Evolutionary conservation across 495 filamentous ascomycete genomes (phyloP), one percentile per base, ranked within the genome.

Genomic region (Lindgomyces ingoldianus): DNA sequence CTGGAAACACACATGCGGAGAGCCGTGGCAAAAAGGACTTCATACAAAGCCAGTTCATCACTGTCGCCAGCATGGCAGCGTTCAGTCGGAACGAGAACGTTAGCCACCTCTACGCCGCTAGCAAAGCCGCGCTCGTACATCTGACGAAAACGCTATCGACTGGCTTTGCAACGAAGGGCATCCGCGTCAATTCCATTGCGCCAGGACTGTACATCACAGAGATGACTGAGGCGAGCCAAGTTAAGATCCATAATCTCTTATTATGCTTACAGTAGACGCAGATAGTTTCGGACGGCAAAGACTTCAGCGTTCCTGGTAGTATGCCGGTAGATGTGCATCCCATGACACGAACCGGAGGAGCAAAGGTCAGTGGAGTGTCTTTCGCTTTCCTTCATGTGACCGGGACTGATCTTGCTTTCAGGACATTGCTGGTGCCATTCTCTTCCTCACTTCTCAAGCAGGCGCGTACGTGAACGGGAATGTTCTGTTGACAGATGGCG

Each of bases 41-140:
- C 30, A 55, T 55, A 24, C 51, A 55, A 27, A 55, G 51, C 29
- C 51, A 55, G 51, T 55, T 55, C 29, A 33, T 55, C 29, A 36
- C 51, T 3, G 11, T 33, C 30, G 14, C 4, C 4, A 55, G 51
- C 19, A 55, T 55, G 19, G 51, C 26, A 10, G 51, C 6, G 19
- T 21, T 36, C 18, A 21, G 4, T 3, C 4, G 51, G 11, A 19
- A 26, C 18, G 51, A 18, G 21, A n/a, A 36, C 11, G 26, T 39
- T 12, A 39, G 51, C 26, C 51, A 55, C 19, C 4, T 55, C 26
- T 91, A 91, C 80, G 89, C 89, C 70, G 85, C 87, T 39, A 89
- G 86, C 70, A 91, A 91, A 81, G 88, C 88, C 16, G 88, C 83
- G 62, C 88, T 91, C 39, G 85, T 90, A 69, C 86, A 89, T 75